Evolutionary conservation across 768 basidiomycete species (phyloP).

Genomic region (Tremella mesenterica): DNA sequence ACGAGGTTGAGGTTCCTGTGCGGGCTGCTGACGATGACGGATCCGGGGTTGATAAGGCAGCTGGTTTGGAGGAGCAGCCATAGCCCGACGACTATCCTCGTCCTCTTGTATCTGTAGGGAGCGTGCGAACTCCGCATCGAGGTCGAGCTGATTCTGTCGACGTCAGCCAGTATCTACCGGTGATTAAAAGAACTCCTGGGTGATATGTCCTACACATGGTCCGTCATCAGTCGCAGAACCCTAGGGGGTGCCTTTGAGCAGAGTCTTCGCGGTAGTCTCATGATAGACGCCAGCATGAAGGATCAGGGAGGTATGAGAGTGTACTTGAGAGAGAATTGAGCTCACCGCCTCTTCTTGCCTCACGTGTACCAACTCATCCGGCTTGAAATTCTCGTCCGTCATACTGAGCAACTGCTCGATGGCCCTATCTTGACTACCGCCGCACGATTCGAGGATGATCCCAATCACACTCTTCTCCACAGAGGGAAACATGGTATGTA

Average conservation of each 20-base stretch:
- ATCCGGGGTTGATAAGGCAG: constrained; percentile 44
- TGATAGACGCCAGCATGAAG: background rate
- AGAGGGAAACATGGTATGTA: constrained; percentile 39
- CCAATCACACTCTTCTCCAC: constrained; percentile 40
- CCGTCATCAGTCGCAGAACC: background rate
- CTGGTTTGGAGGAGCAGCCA: constrained; percentile 10
- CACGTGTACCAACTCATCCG: constrained; percentile 21
- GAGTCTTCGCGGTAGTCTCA: too few relatives aligned
- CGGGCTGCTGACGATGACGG: too few relatives aligned
- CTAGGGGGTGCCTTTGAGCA: background rate
- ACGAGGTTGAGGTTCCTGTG: constrained; percentile 5
- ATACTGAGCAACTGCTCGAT: constrained; percentile 43
- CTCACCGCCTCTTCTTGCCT: constrained; percentile 31
- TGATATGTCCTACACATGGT: too few relatives aligned
- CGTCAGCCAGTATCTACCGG: background rate
- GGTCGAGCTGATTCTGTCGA: constrained; percentile 34
- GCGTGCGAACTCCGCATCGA: constrained; percentile 43
- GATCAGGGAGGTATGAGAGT: background rate
- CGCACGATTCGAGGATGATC: constrained; percentile 38
- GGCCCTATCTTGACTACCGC: constrained; percentile 35
- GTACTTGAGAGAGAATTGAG: background rate
- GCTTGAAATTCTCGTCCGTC: constrained; percentile 43
- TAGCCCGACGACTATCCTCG: constrained; percentile 8
- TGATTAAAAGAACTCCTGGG: too few relatives aligned
- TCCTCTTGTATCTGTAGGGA: constrained; percentile 42